phyloP scores from a whole-genome alignment of 2,329 filamentous ascomycete genomes.

The Davidsoniella australis region DNA sequence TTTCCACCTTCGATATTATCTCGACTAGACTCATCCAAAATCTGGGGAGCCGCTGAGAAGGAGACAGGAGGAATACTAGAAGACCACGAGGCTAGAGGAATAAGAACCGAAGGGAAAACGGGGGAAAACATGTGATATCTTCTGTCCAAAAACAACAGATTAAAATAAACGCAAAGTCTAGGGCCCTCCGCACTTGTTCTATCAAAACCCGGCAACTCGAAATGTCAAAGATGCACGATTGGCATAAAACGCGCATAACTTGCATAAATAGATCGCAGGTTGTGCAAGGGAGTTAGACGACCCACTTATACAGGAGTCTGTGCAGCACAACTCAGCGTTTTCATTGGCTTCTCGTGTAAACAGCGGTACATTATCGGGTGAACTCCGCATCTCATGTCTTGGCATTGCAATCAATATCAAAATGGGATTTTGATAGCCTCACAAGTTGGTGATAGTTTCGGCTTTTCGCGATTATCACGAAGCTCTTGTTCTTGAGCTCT shows the following conservation, averaged over 20 bases:
- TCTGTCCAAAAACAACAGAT: too few species aligned
- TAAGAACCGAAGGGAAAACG: too few species aligned
- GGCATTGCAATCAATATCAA: neutral
- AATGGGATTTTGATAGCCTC: neutral
- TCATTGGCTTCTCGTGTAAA: conserved; percentile 1
- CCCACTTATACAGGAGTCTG: neutral
- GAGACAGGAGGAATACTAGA: too few species aligned
- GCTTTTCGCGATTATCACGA: neutral
- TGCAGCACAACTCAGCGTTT: neutral
- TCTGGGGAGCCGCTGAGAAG: too few species aligned
- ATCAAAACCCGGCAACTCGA: too few species aligned
- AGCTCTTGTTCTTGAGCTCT: neutral
- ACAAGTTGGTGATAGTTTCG: neutral
- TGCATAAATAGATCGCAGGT: neutral
- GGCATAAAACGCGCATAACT: neutral
- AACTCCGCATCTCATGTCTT: neutral
- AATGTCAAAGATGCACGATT: neutral
- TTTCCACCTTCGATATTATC: too few species aligned
- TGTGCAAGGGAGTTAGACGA: neutral
- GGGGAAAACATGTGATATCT: too few species aligned
- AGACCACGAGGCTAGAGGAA: too few species aligned
- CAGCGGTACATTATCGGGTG: neutral
- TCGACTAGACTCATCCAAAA: too few species aligned
- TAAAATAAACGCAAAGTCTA: too few species aligned
- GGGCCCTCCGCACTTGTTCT: too few species aligned